phyloP scores from a whole-genome alignment of 495 filamentous ascomycete species.

The Tuber borchii region DNA sequence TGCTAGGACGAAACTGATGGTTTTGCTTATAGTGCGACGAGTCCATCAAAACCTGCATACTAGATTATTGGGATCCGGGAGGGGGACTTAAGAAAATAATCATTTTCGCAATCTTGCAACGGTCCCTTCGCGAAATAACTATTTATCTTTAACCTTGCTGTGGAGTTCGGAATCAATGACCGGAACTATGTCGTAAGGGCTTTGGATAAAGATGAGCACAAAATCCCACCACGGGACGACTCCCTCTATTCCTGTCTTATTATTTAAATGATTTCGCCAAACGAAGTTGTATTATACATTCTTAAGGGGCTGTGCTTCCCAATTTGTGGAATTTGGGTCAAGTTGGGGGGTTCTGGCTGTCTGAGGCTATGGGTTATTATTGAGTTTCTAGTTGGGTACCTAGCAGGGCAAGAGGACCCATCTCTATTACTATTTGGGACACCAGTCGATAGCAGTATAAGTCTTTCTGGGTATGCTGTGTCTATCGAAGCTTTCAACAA shows the following conservation, averaged over 20 bases:
- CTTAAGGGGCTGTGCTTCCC: too few species aligned
- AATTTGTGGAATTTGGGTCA: too few species aligned
- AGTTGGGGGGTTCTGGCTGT: not conserved
- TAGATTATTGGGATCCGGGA: not conserved
- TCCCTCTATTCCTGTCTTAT: not conserved
- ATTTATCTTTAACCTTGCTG: too few species aligned
- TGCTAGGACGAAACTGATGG: not conserved
- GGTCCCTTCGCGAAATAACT: not conserved
- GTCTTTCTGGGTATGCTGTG: not conserved
- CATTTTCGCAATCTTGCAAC: too few species aligned
- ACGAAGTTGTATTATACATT: too few species aligned
- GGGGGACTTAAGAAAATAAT: too few species aligned
- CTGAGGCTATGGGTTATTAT: not conserved
- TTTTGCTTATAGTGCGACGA: not conserved
- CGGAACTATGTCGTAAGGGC: not conserved
- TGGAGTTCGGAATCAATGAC: not conserved
- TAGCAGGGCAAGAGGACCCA: not conserved
- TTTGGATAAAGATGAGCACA: not conserved
- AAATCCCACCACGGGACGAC: not conserved
- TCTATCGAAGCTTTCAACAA: not conserved
- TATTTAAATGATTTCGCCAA: not conserved
- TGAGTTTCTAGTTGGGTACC: not conserved
- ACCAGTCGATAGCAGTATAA: not conserved
- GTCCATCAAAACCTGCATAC: not conserved
- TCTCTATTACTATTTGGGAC: not conserved